Evolutionary conservation across 495 filamentous ascomycete genomes (phyloP).

Genomic region (Hypoxylon crocopeplum): DNA sequence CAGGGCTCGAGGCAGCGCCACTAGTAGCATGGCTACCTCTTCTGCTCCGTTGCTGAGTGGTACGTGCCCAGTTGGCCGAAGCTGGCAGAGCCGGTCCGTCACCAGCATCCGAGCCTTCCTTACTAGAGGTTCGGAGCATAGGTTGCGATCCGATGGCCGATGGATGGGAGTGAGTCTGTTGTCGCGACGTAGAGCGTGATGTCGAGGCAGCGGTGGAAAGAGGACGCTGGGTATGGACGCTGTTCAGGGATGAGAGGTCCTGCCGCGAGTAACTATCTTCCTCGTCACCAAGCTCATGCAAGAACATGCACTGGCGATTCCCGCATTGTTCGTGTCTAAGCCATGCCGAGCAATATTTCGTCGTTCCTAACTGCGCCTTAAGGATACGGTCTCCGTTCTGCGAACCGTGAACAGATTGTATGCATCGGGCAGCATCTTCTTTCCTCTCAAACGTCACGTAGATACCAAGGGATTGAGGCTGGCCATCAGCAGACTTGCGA

Average conservation of each 20-base stretch:
- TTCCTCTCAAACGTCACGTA: slow-evolving; percentile 95
- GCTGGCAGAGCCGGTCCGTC: slow-evolving; percentile 90
- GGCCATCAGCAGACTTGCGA: slow-evolving; percentile 74
- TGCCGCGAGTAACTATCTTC: slow-evolving; percentile 95
- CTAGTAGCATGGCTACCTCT: slow-evolving; percentile 80
- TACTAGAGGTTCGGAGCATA: slow-evolving; percentile 76
- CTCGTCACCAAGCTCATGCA: slow-evolving; percentile 96
- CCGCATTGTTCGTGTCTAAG: slow-evolving; percentile 90
- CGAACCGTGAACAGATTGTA: slow-evolving; percentile 88
- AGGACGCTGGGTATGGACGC: slow-evolving; percentile 77
- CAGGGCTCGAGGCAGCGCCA: slow-evolving; percentile 81
- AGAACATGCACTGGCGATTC: slow-evolving; percentile 95
- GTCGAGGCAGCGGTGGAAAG: slow-evolving; percentile 49
- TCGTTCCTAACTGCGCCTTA: slow-evolving; percentile 94
- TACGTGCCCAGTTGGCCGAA: slow-evolving; percentile 92
- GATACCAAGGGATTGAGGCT: slow-evolving; percentile 84
- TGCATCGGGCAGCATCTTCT: slow-evolving; percentile 86
- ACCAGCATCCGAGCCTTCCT: slow-evolving; percentile 71
- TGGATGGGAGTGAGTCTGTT: slow-evolving; percentile 57
- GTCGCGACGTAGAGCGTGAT: slow-evolving; percentile 58
- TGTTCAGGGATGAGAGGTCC: slow-evolving; percentile 95
- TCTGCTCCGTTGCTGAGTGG: slow-evolving; percentile 71
- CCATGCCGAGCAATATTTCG: slow-evolving; percentile 98
- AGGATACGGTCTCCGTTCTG: slow-evolving; percentile 86
- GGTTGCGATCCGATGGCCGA: slow-evolving; percentile 66